Evolutionary conservation across 2,329 filamentous ascomycete genomes (phyloP), one percentile per base, ranked within the genome.

Genomic region (Neofusicoccum sp.): DNA sequence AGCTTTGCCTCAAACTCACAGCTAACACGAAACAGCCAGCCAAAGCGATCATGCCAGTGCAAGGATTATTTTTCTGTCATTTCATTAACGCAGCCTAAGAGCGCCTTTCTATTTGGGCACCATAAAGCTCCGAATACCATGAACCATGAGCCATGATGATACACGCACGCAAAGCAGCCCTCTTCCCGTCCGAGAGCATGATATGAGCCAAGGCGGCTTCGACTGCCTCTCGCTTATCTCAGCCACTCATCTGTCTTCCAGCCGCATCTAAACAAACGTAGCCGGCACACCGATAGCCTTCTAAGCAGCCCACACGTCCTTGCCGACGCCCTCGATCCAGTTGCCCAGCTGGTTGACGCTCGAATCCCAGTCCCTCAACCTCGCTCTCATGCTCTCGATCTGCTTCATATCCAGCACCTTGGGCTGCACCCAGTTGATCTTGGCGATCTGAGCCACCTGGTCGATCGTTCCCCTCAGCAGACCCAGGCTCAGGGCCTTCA

Each of bases 401-500:
- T 98, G 95, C 76, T 86, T 87, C 86, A 93, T 91, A 75, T 98
- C 95, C 67, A 99, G 79, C 33, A 99, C 93, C 84, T 98, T 98
- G 24, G 95, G 95, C 80, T 99, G 95, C 62, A 99, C 95, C 95
- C 95, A 99, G 70, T 93, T 93, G 77, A 99, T 97, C 73, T 93
- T 87, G 44, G 95, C 95, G 67, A 98, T 87, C 76, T 93, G 89
- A 49, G 91, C 91, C 33, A 99, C 95, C 79, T 99, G 93, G 75
- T 99, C 95, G 69, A 99, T 98, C 61, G 90, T 95, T 47, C 95
- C 95, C 67, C 89, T 86, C 67, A 99, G 80, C 67, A 99, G 81
- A 0, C 95, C 95, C 68, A 99, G 78, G 71, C 93, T 97, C 69
- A 99, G 79, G n/a, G 95, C 95, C 82, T 97, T 98, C 95, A 99